Evolutionary conservation across 1,284 basidiomycete genomes (phyloP).

Genomic region (Vanrija humicola): DNA sequence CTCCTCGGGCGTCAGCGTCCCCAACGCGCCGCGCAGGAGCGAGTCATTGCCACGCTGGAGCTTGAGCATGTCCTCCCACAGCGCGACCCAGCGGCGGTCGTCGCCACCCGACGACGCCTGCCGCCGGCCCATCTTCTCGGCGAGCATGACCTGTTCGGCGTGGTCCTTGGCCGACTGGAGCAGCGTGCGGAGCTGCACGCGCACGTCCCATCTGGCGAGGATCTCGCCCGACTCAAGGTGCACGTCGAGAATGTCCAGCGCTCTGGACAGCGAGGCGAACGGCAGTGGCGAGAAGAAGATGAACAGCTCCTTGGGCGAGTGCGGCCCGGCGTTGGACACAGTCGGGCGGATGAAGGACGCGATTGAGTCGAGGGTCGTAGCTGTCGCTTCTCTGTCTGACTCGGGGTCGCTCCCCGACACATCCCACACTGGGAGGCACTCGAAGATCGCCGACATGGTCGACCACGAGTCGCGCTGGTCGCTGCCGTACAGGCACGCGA

Average conservation of each 20-base stretch:
- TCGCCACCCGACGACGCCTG: conserved; percentile 51
- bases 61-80: conserved; percentile 84
- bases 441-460: conserved; percentile 84
- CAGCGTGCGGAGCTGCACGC: conserved; percentile 76
- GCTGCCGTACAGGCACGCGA: conserved; percentile 84
- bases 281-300: conserved; percentile 77
- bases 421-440: conserved; percentile 88
- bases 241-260: conserved; percentile 83
- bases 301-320: conserved; percentile 65
- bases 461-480: conserved; percentile 66
- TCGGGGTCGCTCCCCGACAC: conserved; percentile 57
- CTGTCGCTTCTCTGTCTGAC: conserved; percentile 63
- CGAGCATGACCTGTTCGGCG: conserved; percentile 73
- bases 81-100: conserved; percentile 72
- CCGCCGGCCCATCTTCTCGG: conserved; percentile 76
- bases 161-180: conserved; percentile 66
- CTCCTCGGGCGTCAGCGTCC: conserved; percentile 65
- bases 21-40: conserved; percentile 66
- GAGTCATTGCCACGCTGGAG: conserved; percentile 62
- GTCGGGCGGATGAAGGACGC: conserved; percentile 73
- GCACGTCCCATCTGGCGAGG: conserved; percentile 75
- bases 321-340: conserved; percentile 57
- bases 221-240: conserved; percentile 92
- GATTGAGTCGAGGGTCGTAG: conserved; percentile 73
- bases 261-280: conserved; percentile 66